Base-by-base conservation (phyloP, 1,284 basidiomycete genomes). In the Malassezia obtusa region DNA sequence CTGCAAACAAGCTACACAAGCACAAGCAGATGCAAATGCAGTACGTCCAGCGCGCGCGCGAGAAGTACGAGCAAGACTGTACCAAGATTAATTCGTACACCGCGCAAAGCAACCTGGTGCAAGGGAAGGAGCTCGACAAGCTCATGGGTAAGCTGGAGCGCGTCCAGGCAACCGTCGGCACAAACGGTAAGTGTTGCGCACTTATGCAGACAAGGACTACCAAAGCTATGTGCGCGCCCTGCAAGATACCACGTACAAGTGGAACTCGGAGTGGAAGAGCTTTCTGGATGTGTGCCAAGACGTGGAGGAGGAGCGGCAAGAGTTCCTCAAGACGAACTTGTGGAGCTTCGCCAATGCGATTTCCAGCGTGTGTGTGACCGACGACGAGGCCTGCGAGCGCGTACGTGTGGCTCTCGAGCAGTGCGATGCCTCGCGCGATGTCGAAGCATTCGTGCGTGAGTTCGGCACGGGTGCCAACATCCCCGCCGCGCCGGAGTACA, bases 331-430 rank as follows among this genome's bases (percentile, higher is more conserved):
- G 77, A 87, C 91, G 73, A 88, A 89, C 63, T 80, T 94, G 73
- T 99, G 92, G 92, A 83, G 84, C 28, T 95, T 89, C 73, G 90
- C 92, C 2, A 99, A 99, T 75, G 84, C 86, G 1, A 84, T 96
- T 19, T 94, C 90, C 4, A 88, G 87, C 7, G 87, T 95, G 24
- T 98, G 94, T 68, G 91, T 99, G 12, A 80, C 84, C 19, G 92
- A 98, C 71, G 94, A 98, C 71, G 89, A 94, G 48, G 63, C 62
- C 1, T 73, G 69, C 58, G 69, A 73, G 49, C 59, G 67, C 10
- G 62, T 72, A 22, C 60, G 69, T 17, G 69, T 72, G 43, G 59
- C 68, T 28, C 59, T 73, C 17, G 69, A 73, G 51, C 63, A 59
- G 33, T 67, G 68, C 49, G 69, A 73, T 21, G 60, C 69, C 14